A percentile compares a stretch with the other conserved stretches of the same genome.
Evolutionary conservation across 495 filamentous ascomycete species (phyloP).

Genomic region (Neurospora sp.): DNA sequence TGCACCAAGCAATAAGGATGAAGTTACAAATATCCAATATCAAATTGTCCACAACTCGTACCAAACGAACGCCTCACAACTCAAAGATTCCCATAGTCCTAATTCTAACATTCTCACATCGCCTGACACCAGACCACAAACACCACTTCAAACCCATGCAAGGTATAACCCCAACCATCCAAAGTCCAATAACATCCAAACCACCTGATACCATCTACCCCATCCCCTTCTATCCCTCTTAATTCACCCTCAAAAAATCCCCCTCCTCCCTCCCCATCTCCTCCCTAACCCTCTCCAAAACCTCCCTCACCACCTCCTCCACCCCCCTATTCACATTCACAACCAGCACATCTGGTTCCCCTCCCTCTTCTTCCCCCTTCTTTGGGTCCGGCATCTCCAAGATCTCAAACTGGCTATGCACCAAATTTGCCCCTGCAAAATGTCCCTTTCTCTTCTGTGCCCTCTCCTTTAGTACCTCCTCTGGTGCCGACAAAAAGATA

Average conservation of each 20-base stretch:
- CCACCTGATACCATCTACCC: background rate
- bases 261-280: slow-evolving; percentile 9
- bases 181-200: background rate
- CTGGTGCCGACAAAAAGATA: slow-evolving; percentile 11
- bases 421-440: slow-evolving; percentile 10
- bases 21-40: too few relatives aligned
- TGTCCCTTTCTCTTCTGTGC: slow-evolving; percentile 12
- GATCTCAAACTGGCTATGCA: slow-evolving; percentile 10
- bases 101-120: too few relatives aligned
- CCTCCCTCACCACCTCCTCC: slow-evolving; percentile 8
- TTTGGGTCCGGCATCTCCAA: slow-evolving; percentile 9
- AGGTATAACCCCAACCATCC: background rate
- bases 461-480: slow-evolving; percentile 4
- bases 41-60: too few relatives aligned
- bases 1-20: background rate
- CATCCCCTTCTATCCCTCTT: background rate
- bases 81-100: background rate
- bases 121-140: background rate
- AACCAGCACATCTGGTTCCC: slow-evolving; percentile 12
- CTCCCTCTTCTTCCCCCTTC: background rate
- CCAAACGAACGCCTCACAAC: background rate
- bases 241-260: slow-evolving; percentile 4
- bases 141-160: background rate
- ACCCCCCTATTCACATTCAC: slow-evolving; percentile 4
- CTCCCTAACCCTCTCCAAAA: slow-evolving; percentile 5